These are phyloP conservation scores for Monosporascus sp. DNA, from an alignment of 2,329 filamentous ascomycete genomes.

Conservation along the genomic window DNA sequence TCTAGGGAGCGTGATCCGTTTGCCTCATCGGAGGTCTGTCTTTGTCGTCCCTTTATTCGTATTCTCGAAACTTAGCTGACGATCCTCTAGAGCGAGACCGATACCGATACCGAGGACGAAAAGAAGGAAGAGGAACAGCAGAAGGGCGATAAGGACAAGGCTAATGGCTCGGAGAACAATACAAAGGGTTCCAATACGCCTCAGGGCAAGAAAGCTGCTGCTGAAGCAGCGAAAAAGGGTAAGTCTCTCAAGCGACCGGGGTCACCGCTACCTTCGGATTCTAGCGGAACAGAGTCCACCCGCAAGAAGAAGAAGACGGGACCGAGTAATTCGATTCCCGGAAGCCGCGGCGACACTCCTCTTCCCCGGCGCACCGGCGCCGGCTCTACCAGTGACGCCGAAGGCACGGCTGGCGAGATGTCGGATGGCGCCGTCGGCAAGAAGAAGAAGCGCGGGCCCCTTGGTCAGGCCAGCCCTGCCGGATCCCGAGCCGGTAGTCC, in stretches of 20 bases:
- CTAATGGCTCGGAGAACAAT: conserved; percentile 50
- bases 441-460: conserved; percentile 44
- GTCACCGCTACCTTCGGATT: conserved; percentile 83
- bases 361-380: conserved; percentile 44
- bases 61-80: conserved; percentile 14
- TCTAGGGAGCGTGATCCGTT: conserved; percentile 48
- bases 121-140: conserved; percentile 58
- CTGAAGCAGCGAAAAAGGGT: conserved; percentile 46
- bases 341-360: conserved; percentile 52
- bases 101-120: conserved; percentile 39
- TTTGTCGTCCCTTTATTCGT: conserved; percentile 13
- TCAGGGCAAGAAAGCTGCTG: conserved; percentile 40
- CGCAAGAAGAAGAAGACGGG: conserved; percentile 69
- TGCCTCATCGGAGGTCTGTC: conserved; percentile 42
- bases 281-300: conserved; percentile 83
- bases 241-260: conserved; percentile 75
- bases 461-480: conserved; percentile 45
- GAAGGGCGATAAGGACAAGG: conserved; percentile 53
- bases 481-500: conserved; percentile 61
- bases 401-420: conserved; percentile 64
- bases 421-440: conserved; percentile 50
- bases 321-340: conserved; percentile 35
- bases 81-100: conserved; percentile 23
- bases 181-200: conserved; percentile 63
- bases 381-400: conserved; percentile 66